Conservation (phyloP, 2,329 filamentous ascomycete genomes). For the Claviceps fusiformis region DNA sequence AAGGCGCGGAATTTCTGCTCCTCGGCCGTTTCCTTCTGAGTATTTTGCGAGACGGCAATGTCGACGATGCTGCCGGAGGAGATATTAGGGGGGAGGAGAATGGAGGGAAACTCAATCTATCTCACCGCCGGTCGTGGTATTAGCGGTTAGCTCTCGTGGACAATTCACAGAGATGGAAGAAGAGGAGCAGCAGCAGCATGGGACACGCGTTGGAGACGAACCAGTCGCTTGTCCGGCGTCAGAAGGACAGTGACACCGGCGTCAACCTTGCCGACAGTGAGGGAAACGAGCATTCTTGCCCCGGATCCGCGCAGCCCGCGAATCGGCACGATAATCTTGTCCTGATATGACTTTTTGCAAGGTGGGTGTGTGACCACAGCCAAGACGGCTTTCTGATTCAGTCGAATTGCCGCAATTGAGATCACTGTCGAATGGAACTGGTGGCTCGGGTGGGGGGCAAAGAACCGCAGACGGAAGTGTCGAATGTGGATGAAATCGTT, state of each 20-base stretch:
- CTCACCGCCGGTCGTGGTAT: not conserved
- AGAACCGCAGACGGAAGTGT: not conserved
- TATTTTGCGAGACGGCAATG: conserved; percentile 86
- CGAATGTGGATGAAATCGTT: not conserved
- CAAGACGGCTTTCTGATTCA: not conserved
- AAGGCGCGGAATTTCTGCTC: conserved; percentile 66
- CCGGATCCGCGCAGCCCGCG: not conserved
- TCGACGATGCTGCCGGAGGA: conserved; percentile 94
- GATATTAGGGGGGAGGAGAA: conserved; percentile 89
- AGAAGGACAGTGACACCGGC: conserved; percentile 93
- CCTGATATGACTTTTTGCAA: not conserved
- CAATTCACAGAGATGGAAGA: not conserved
- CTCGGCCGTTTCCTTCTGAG: conserved; percentile 59
- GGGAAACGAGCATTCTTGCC: conserved; percentile 74
- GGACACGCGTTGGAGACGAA: conserved; percentile 24
- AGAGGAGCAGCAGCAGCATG: not conserved
- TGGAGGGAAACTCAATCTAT: conserved; percentile 97
- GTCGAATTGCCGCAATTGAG: not conserved
- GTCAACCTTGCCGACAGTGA: conserved; percentile 98
- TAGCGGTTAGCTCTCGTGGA: not conserved
- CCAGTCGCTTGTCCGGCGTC: conserved; percentile 91
- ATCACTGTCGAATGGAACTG: not conserved
- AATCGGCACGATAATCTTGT: not conserved
- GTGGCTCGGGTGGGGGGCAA: no score
- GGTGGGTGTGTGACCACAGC: not conserved